A percentile compares a stretch with the other conserved stretches of the same genome.
phyloP scores from a whole-genome alignment of 495 filamentous ascomycete genomes.

The Ramalina peruviana region DNA sequence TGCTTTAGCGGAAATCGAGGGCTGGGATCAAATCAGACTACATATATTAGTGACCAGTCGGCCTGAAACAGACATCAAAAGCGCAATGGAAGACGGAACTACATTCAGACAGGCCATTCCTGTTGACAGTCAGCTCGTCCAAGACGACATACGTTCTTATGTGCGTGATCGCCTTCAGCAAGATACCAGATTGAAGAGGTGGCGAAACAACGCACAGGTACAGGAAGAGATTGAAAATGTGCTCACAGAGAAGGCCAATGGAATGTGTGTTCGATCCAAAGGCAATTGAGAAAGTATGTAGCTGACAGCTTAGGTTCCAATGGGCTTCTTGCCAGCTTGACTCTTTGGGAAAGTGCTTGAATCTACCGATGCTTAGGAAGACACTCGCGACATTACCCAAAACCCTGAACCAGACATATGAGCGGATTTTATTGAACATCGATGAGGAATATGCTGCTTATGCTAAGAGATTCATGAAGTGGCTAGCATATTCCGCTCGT shows the following conservation, averaged over 20 bases:
- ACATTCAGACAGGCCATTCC: background rate
- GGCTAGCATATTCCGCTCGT: slow-evolving; percentile 20
- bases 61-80: slow-evolving; percentile 18
- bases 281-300: background rate
- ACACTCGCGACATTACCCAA: slow-evolving; percentile 21
- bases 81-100: background rate
- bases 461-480: slow-evolving; percentile 19
- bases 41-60: slow-evolving; percentile 20
- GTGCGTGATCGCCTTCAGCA: slow-evolving; percentile 2
- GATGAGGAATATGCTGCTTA: slow-evolving; percentile 14
- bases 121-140: slow-evolving; percentile 7
- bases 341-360: slow-evolving; percentile 16
- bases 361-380: slow-evolving; percentile 17
- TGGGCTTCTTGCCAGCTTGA: slow-evolving; percentile 28
- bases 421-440: slow-evolving; percentile 22
- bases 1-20: slow-evolving; percentile 13
- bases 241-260: slow-evolving; percentile 20
- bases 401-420: slow-evolving; percentile 26
- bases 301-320: slow-evolving; percentile 21
- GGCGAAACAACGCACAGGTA: slow-evolving; percentile 8
- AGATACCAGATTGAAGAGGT: slow-evolving; percentile 3
- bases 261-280: slow-evolving; percentile 21
- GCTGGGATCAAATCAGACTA: slow-evolving; percentile 10
- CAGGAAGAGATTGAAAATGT: slow-evolving; percentile 12
- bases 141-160: slow-evolving; percentile 19